A percentile compares a stretch with the other conserved stretches of the same genome.
These are phyloP conservation scores for Handroanthus guayacan DNA, from an alignment of 257 asterid species.

Conservation along the genomic window DNA sequence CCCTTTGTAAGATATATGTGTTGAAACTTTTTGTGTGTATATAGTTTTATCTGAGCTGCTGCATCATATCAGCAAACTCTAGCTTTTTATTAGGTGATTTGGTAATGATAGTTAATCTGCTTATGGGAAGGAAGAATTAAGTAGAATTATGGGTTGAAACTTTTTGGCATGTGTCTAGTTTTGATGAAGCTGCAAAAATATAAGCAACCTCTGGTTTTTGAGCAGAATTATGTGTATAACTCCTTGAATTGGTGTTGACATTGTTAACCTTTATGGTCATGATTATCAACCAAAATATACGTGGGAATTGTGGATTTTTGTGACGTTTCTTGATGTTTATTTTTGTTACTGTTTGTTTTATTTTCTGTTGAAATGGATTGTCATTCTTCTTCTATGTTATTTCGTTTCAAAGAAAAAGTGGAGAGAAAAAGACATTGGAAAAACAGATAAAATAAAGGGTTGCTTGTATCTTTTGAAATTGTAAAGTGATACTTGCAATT, in stretches of 20 bases:
- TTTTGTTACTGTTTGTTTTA: background rate
- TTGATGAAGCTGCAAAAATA: too few relatives aligned
- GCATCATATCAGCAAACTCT: background rate
- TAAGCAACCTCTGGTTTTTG: too few relatives aligned
- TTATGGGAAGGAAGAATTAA: background rate
- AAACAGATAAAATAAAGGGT: too few relatives aligned
- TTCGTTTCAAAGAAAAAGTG: too few relatives aligned
- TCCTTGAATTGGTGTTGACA: background rate
- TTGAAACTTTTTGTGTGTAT: constrained; percentile 22
- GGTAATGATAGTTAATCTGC: background rate
- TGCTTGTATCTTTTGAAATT: too few relatives aligned
- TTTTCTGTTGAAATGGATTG: too few relatives aligned
- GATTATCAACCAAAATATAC: background rate
- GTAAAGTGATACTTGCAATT: too few relatives aligned
- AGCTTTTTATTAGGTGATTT: background rate
- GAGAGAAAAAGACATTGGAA: too few relatives aligned
- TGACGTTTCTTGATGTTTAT: too few relatives aligned
- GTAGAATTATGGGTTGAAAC: too few relatives aligned
- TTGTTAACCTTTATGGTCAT: background rate
- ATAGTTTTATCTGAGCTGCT: background rate
- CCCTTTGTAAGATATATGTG: background rate
- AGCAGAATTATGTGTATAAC: background rate
- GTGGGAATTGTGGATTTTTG: background rate
- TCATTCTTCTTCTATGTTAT: too few relatives aligned
- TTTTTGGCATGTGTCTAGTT: too few relatives aligned